Conservation (phyloP, 2,329 filamentous ascomycete species). For the Stylonectria norvegica region DNA sequence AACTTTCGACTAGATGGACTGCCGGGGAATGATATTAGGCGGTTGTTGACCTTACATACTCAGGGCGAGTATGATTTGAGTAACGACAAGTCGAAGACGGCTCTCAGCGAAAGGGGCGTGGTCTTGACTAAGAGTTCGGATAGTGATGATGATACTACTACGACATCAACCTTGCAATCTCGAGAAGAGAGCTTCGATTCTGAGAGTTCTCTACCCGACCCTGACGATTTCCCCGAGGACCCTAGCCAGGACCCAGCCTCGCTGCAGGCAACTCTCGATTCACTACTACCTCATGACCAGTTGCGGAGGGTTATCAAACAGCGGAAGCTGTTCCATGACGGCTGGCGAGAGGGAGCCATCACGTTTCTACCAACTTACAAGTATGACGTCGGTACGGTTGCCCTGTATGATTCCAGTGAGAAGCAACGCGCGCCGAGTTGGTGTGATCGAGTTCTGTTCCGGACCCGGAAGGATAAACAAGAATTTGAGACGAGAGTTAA, state of each 20-base stretch:
- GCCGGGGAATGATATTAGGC: conserved; percentile 84
- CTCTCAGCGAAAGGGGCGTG: conserved; percentile 46
- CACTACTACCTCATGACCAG: conserved; percentile 86
- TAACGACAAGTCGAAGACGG: conserved; percentile 34
- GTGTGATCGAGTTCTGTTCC: conserved; percentile 91
- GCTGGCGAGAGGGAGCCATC: conserved; percentile 87
- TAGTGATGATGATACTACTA: conserved; percentile 45
- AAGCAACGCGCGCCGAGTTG: conserved; percentile 91
- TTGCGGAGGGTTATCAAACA: conserved; percentile 68
- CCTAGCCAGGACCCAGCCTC: conserved; percentile 77
- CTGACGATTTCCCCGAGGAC: conserved; percentile 65
- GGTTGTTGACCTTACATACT: conserved; percentile 78
- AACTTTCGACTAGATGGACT: conserved; percentile 90
- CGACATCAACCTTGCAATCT: conserved; percentile 31
- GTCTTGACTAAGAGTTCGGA: conserved; percentile 46
- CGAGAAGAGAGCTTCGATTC: conserved; percentile 40
- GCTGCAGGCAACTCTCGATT: conserved; percentile 82
- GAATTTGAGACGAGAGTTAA: conserved; percentile 60
- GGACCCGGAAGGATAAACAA: conserved; percentile 68
- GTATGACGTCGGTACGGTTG: conserved; percentile 91
- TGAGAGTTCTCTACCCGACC: conserved; percentile 49
- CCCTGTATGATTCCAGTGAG: conserved; percentile 90
- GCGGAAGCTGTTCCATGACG: conserved; percentile 82
- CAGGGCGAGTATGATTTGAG: conserved; percentile 68
- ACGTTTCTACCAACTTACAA: conserved; percentile 94